phyloP scores from a whole-genome alignment of 2,329 filamentous ascomycete genomes.

The Verticillium albo-atrum region DNA sequence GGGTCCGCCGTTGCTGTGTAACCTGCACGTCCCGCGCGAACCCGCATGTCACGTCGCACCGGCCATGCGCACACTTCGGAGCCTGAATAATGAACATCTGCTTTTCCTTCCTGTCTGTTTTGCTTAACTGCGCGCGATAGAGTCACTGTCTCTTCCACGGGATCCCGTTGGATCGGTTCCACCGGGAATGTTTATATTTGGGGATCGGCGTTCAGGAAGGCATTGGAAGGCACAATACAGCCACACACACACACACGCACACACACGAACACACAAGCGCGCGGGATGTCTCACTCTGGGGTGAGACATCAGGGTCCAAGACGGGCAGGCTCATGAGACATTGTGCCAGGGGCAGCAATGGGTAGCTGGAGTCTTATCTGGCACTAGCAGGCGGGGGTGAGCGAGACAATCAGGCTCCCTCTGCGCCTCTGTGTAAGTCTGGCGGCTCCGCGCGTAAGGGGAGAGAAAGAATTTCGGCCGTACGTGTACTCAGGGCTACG shows the following conservation, averaged over 20 bases:
- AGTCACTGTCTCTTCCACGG: background rate
- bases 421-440: too few species aligned
- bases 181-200: background rate
- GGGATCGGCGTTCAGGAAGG: background rate
- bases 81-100: background rate
- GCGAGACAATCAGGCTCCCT: too few species aligned
- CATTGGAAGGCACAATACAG: background rate
- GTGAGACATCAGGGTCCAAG: background rate
- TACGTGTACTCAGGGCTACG: too few species aligned
- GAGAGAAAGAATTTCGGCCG: too few species aligned
- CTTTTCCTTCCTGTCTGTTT: background rate
- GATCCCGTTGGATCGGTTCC: background rate
- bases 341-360: too few species aligned
- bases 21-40: background rate
- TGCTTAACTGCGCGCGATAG: background rate
- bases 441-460: too few species aligned
- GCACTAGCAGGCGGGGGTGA: too few species aligned
- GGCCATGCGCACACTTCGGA: background rate
- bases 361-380: too few species aligned
- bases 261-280: background rate
- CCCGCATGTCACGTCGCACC: background rate
- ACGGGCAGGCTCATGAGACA: background rate
- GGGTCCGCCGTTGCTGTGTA: constrained; percentile 21
- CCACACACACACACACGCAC: background rate
- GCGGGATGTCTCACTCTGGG: background rate